Percentiles rank a stretch among this genome's conserved stretches.
Conservation (phyloP, 495 filamentous ascomycete species). For the Haplographium delicatum region DNA sequence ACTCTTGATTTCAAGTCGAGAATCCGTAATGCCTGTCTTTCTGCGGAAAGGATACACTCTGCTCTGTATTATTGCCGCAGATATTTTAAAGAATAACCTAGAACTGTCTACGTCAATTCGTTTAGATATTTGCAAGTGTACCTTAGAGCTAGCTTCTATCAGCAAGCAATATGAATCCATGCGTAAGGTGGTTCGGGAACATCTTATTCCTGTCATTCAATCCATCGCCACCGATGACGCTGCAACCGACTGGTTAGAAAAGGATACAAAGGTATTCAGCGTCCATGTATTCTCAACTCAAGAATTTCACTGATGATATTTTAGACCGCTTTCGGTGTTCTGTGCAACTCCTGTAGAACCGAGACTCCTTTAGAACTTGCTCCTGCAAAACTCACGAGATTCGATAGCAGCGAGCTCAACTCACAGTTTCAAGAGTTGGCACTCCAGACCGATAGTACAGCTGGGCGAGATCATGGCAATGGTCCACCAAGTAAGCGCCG, state of each 20-base stretch:
- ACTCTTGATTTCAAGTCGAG: constrained; percentile 12
- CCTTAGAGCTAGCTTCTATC: constrained; percentile 13
- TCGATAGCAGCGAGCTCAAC: constrained; percentile 10
- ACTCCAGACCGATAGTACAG: neutral
- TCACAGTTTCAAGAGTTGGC: constrained; percentile 18
- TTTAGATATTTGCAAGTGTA: constrained; percentile 8
- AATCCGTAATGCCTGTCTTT: constrained; percentile 4
- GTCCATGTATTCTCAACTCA: neutral
- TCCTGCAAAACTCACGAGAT: neutral
- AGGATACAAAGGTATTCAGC: constrained; percentile 24
- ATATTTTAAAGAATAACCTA: constrained; percentile 6
- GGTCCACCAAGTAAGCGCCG: constrained; percentile 19
- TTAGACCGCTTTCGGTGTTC: constrained; percentile 4
- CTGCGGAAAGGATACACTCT: constrained; percentile 20
- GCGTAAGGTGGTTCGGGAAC: constrained; percentile 2
- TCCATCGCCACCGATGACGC: constrained; percentile 8
- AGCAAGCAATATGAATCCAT: constrained; percentile 19
- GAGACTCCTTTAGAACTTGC: constrained; percentile 1
- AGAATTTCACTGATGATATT: neutral
- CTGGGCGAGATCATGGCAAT: neutral
- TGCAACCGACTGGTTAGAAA: constrained; percentile 4
- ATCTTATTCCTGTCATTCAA: constrained; percentile 16
- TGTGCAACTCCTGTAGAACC: constrained; percentile 11
- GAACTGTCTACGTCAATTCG: neutral
- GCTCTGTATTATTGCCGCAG: constrained; percentile 11